Base-by-base conservation (phyloP, 768 basidiomycete species). In the Punctularia strigosozonata region DNA sequence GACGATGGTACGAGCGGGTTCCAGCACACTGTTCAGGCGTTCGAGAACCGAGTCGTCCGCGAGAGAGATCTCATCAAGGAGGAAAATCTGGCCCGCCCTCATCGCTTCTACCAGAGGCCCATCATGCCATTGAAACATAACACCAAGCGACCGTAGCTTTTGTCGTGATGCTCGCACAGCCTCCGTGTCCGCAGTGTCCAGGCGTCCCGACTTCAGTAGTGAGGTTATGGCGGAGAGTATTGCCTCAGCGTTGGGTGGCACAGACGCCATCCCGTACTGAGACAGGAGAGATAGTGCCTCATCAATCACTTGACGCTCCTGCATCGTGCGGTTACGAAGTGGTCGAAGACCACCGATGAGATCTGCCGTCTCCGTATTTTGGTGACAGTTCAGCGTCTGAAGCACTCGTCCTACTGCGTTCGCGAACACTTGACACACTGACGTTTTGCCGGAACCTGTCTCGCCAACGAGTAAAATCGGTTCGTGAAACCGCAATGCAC, bases 11-110 rank as follows among this genome's bases (percentile, higher is more conserved):
- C 95, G 73, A 1, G 71, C 77, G 5, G 91, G 81, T 54, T 99
- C 95, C n/a, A 99, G 69, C 10, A 95, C 94, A 44, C 91, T 94
- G 56, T 99, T 99, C 37, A 99, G 68, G 30, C 95, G 78, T 56
- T 99, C 95, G 3, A 99, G 75, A 7, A 99, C 94, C 0, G 94
- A 97, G 54, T 99, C 95, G 54, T 99, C 95, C 1, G 92, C 95
- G 10, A 99, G 66, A 1, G 95, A 98, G 13, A 98, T 91, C 53
- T 99, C 95, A 52, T 99, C 95, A 21, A 99, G 71, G 5, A 99
- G 66, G 49, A 99, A 83, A 3, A 94, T 68, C 46, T 83, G 78
- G 14, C 92, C 94, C 15, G 55, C 56, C 6, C 68, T 68, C 95
- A 99, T 99, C 2, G 92, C 85, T 47, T 86, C 73, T 5, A 99